Base-by-base conservation (phyloP, 768 basidiomycete species). In the Leucosporidium scottii region DNA sequence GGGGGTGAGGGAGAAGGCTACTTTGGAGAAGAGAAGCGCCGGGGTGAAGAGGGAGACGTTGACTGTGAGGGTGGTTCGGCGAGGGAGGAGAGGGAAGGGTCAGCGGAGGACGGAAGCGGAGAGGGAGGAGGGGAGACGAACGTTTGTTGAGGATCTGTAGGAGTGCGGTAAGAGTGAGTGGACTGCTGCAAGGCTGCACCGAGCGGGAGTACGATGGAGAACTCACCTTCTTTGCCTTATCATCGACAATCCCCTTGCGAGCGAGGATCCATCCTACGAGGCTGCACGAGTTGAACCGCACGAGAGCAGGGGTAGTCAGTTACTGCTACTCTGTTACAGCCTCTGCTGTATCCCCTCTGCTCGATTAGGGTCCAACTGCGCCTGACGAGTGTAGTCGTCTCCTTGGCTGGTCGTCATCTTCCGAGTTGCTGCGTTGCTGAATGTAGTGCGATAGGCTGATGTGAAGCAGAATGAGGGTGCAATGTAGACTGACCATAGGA, bases 1-100 rank as follows among this genome's bases (percentile, higher is more conserved):
- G 76, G 93, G 92, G 0, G 88, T 85, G 51, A 93, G 78, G 77
- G 88, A 90, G 80, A 93, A 94, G 0, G 93, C 94, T 27, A 98
- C 92, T 51, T 69, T 68, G 48, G 56, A 58, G 67, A 72, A 72
- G 21, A 75, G 65, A 8, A 76, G 66, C n/a, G 65, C 77, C 1
- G 79, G 80, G 3, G 79, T 81, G 72, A 97, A 96, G 39, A 97
- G 84, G 0, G 88, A 88, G 28, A 94, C 85, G 77, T 93, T 94
- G 61, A 94, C 69, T 75, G 67, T 27, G 20, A 7, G 1, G 27
- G n/a, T 6, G 7, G n/a, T 20, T 10, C 27, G 17, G 53, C 4
- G 30, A 18, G 31, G 25, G 30, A 30, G 25, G 31, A 10, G 34
- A 34, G 31, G n/a, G n/a, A n/a, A 58, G 34, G 15, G 28, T 31